Conservation (phyloP, 139 green algal genomes). For the Coelastrella sp. region DNA sequence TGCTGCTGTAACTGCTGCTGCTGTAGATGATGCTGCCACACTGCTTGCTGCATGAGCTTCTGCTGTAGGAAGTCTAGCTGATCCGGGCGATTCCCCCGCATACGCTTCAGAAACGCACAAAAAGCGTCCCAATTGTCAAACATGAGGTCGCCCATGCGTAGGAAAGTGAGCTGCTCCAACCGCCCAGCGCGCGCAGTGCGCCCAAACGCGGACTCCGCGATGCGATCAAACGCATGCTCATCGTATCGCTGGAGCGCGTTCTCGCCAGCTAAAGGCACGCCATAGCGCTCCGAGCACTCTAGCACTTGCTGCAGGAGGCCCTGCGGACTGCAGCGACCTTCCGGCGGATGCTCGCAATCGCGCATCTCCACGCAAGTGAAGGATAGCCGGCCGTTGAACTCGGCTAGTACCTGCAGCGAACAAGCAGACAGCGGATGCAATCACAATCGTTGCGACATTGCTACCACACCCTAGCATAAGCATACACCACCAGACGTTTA, state of each 20-base stretch:
- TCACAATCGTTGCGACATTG: too few species aligned
- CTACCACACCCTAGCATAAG: too few species aligned
- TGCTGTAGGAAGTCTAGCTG: background rate
- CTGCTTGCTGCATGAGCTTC: constrained; percentile 10
- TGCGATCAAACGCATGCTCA: constrained; percentile 92
- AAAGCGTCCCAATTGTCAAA: constrained; percentile 90
- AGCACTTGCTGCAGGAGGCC: constrained; percentile 89
- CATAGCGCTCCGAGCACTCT: constrained; percentile 70
- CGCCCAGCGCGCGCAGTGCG: constrained; percentile 77
- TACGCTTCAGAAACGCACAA: constrained; percentile 75
- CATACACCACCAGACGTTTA: too few species aligned
- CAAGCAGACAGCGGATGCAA: too few species aligned
- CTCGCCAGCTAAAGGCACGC: constrained; percentile 92
- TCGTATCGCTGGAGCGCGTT: constrained; percentile 99
- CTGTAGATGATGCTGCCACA: constrained; percentile 19
- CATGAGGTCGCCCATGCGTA: constrained; percentile 92
- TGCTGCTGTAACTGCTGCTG: constrained; percentile 27
- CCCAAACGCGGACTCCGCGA: constrained; percentile 92
- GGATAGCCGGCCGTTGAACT: constrained; percentile 75
- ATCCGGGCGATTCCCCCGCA: constrained; percentile 51
- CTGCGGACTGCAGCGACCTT: constrained; percentile 93
- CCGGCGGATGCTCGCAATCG: constrained; percentile 96
- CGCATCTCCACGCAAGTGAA: constrained; percentile 99
- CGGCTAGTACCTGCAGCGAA: constrained; percentile 19
- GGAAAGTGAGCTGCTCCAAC: constrained; percentile 94